Conservation (phyloP, 2,329 filamentous ascomycete species). For the Cytospora mali region DNA sequence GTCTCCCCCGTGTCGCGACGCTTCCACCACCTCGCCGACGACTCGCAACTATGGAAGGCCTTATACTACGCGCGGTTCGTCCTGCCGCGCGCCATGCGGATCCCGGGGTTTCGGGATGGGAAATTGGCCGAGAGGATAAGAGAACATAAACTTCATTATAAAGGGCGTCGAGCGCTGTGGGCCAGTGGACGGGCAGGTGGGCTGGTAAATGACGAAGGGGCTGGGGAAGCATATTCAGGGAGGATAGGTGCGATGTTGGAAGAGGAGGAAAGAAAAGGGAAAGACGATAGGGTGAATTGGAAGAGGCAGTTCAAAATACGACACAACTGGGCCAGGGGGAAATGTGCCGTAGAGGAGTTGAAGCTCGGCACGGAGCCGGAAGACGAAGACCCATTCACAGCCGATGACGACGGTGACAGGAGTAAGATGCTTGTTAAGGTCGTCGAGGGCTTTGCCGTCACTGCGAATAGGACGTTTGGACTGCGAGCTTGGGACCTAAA, state of each 20-base stretch:
- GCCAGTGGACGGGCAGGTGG: slow-evolving; percentile 49
- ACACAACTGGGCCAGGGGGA: slow-evolving; percentile 88
- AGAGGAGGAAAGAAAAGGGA: slow-evolving; percentile 47
- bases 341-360: slow-evolving; percentile 79
- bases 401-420: slow-evolving; percentile 25
- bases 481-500: slow-evolving; percentile 79
- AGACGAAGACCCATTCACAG: background rate
- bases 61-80: slow-evolving; percentile 90
- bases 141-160: slow-evolving; percentile 47
- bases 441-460: slow-evolving; percentile 75
- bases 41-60: slow-evolving; percentile 88
- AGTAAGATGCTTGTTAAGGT: slow-evolving; percentile 75
- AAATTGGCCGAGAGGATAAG: slow-evolving; percentile 33
- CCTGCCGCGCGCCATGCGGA: slow-evolving; percentile 73
- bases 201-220: slow-evolving; percentile 34
- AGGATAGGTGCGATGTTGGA: slow-evolving; percentile 40
- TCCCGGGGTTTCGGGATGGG: slow-evolving; percentile 63
- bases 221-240: background rate
- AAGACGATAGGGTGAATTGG: slow-evolving; percentile 64
- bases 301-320: slow-evolving; percentile 85
- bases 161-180: slow-evolving; percentile 48
- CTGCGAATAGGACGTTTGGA: slow-evolving; percentile 69
- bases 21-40: slow-evolving; percentile 71
- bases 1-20: slow-evolving; percentile 71
- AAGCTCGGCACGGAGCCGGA: slow-evolving; percentile 39